Evolutionary conservation across 805 yeast genomes (phyloP).

Genomic region (Lachancea waltii): DNA sequence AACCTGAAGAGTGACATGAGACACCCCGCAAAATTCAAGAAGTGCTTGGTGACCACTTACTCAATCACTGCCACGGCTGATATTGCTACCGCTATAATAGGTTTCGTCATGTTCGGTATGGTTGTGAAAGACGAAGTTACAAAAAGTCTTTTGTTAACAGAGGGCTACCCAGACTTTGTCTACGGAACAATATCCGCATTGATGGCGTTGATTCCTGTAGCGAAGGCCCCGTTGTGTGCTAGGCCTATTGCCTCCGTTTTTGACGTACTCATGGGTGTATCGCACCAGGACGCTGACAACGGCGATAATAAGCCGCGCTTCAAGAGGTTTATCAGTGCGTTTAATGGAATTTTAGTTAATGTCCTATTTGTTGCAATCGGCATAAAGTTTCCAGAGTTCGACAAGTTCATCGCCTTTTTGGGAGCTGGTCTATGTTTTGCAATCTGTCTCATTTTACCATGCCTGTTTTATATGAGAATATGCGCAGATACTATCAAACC

Average conservation of each 20-base stretch:
- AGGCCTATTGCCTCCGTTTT: slow-evolving; percentile 73
- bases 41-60: slow-evolving; percentile 53
- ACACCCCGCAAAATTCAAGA: slow-evolving; percentile 50
- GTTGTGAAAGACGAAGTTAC: slow-evolving; percentile 67
- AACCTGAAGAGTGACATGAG: slow-evolving; percentile 67
- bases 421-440: slow-evolving; percentile 78
- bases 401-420: slow-evolving; percentile 69
- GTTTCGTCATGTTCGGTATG: slow-evolving; percentile 76
- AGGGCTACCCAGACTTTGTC: slow-evolving; percentile 61
- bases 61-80: slow-evolving; percentile 55
- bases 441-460: slow-evolving; percentile 73
- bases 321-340: slow-evolving; percentile 13
- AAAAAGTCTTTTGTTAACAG: slow-evolving; percentile 58
- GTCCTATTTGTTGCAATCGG: slow-evolving; percentile 52
- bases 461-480: slow-evolving; percentile 58
- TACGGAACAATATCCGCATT: slow-evolving; percentile 53
- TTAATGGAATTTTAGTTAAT: slow-evolving; percentile 45
- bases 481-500: slow-evolving; percentile 40
- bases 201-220: slow-evolving; percentile 77
- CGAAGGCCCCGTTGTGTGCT: slow-evolving; percentile 78
- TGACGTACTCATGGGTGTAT: slow-evolving; percentile 44
- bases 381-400: slow-evolving; percentile 69
- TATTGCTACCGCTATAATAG: slow-evolving; percentile 56
- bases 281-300: slow-evolving; percentile 18
- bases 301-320: slow-evolving; percentile 13